These are phyloP conservation scores for Prunus fruticosa DNA, from an alignment of 306 rosid genomes.

Conservation along the genomic window DNA sequence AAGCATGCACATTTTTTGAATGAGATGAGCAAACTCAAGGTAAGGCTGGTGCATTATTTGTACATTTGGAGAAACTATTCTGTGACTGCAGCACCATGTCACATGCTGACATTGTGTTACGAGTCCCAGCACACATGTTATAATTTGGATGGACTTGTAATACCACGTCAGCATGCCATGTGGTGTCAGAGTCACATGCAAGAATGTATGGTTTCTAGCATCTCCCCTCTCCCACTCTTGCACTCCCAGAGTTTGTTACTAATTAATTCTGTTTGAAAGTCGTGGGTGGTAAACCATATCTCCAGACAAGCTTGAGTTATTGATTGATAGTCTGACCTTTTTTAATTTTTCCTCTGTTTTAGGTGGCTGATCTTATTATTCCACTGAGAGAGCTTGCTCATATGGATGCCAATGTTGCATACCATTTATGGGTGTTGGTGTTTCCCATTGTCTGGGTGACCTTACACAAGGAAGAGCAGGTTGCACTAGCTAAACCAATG, in stretches of 20 bases:
- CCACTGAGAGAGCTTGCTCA: conserved; percentile 97
- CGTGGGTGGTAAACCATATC: conserved; percentile 9
- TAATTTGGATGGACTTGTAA: not conserved
- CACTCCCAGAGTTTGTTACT: not conserved
- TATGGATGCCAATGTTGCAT: conserved; percentile 95
- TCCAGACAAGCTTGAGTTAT: conserved; percentile 6
- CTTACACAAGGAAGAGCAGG: conserved; percentile 92
- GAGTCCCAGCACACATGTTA: not conserved
- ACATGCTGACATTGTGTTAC: not conserved
- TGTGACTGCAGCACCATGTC: not conserved
- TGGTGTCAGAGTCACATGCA: not conserved
- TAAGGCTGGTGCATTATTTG: conserved; percentile 23
- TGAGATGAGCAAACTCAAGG: conserved; percentile 94
- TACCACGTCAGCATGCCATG: not conserved
- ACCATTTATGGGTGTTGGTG: conserved; percentile 98
- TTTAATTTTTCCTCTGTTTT: not conserved
- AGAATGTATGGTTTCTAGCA: not conserved
- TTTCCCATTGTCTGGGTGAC: conserved; percentile 99
- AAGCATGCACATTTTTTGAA: conserved; percentile 89
- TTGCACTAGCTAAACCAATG: conserved; percentile 93
- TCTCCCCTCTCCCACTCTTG: not conserved
- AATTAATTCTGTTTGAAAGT: conserved; percentile 4
- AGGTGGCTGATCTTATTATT: conserved; percentile 90
- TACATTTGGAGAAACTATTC: not conserved
- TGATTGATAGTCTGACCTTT: conserved; percentile 1